Evolutionary conservation across 1,284 basidiomycete genomes (phyloP), one percentile per base, ranked within the genome.

Genomic region (Puccinia brachypodii): DNA sequence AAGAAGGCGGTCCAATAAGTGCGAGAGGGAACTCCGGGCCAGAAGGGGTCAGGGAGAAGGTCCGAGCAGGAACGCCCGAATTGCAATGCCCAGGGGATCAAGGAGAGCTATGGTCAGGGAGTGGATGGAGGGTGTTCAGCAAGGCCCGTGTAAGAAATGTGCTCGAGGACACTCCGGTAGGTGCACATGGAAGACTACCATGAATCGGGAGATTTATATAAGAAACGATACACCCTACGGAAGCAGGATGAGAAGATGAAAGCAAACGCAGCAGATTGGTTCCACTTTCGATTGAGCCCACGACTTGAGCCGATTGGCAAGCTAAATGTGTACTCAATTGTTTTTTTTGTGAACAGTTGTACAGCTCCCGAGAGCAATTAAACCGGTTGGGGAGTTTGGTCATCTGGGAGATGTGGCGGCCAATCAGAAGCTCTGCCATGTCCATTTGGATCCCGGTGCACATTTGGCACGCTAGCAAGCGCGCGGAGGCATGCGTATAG

Each of bases 21-120:
- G 42, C 16, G 3, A 33, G 11, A 62, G 60, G 62, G 62, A 40
- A n/a, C 40, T n/a, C 62, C 14, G 33, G 36, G 62, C 36, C 11
- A 36, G 58, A 31, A 60, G 58, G 2, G 25, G 44, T 44, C 31
- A 25, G 22, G n/a, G 13, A 38, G 33, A 19, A 22, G 36, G 62
- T 66, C 62, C 36, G 62, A 40, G 22, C 62, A 38, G 36, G 31
- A 9, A 36, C n/a, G n/a, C n/a, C n/a, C 60, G 31, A 62, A 66
- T 19, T 7, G 7, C 62, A 40, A 66, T 66, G 62, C 62, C 36
- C 62, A 66, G 62, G 62, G n/a, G n/a, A n/a, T n/a, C n/a, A 66
- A 25, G 28, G 4, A 11, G 36, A 66, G 25, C 16, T 22, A n/a
- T 31, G 56, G 16, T 8, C 4, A 53, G 50, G 7, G 9, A 31